A percentile compares a stretch with the other conserved stretches of the same genome.
Evolutionary conservation across 768 basidiomycete species (phyloP).

Genomic region (Trichaptum fuscoviolaceum): DNA sequence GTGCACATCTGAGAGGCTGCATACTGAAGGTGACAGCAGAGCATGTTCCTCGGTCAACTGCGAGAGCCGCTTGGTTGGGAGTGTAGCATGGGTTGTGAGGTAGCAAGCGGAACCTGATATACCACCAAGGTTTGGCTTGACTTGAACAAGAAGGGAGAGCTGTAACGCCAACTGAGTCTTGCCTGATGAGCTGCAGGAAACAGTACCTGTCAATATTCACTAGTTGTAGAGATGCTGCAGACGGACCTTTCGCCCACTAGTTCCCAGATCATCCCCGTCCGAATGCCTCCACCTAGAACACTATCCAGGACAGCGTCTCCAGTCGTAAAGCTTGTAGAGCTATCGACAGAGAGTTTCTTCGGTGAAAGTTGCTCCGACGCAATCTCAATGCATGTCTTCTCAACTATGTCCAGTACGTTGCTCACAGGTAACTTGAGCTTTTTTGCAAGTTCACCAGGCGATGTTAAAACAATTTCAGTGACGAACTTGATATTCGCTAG

Average conservation of each 20-base stretch:
- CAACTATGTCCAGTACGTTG: constrained; percentile 47
- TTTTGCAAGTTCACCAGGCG: constrained; percentile 48
- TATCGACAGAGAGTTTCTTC: constrained; percentile 30
- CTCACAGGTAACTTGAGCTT: constrained; percentile 46
- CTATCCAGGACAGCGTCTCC: constrained; percentile 69
- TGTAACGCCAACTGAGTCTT: constrained; percentile 93
- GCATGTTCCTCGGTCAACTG: constrained; percentile 57
- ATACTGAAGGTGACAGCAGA: constrained; percentile 35
- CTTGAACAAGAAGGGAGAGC: constrained; percentile 72
- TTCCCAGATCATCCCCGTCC: constrained; percentile 81
- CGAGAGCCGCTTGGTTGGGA: constrained; percentile 63
- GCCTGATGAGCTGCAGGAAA: constrained; percentile 69
- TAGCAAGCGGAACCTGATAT: constrained; percentile 68
- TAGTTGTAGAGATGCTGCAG: constrained; percentile 2
- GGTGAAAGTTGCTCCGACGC: constrained; percentile 36
- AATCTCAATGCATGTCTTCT: constrained; percentile 41
- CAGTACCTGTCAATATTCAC: neutral
- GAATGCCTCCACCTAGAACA: constrained; percentile 73
- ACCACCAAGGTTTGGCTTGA: constrained; percentile 52
- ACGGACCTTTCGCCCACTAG: constrained; percentile 82
- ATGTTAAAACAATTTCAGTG: constrained; percentile 45
- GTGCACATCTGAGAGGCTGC: constrained; percentile 53
- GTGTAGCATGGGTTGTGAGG: constrained; percentile 63
- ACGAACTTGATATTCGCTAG: constrained; percentile 45
- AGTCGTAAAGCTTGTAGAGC: constrained; percentile 55